Conservation (phyloP, 2,329 filamentous ascomycete species). For the Purpureocillium lavendulum region DNA sequence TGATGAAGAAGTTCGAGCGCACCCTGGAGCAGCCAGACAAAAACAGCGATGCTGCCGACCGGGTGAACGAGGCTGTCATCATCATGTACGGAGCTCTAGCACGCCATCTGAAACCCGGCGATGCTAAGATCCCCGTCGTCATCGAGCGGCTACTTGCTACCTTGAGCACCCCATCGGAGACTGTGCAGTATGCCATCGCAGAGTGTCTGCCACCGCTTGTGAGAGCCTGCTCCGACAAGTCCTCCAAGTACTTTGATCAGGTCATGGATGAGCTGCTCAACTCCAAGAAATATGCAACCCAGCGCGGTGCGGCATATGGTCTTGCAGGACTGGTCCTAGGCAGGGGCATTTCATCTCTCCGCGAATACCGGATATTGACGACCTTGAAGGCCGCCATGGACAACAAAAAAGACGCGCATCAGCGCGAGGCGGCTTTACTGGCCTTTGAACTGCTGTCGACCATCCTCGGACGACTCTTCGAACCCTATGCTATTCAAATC, state of each 20-base stretch:
- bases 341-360: constrained; percentile 72
- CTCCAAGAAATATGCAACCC: constrained; percentile 84
- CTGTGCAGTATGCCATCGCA: constrained; percentile 92
- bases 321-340: constrained; percentile 84
- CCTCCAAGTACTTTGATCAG: constrained; percentile 70
- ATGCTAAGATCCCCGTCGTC: constrained; percentile 79
- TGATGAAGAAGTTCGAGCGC: constrained; percentile 88
- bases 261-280: constrained; percentile 76
- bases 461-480: constrained; percentile 80
- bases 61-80: constrained; percentile 93
- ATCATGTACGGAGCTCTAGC: constrained; percentile 95
- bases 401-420: constrained; percentile 87
- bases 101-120: constrained; percentile 76
- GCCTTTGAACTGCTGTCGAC: constrained; percentile 86
- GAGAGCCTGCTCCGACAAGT: constrained; percentile 67
- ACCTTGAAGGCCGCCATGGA: constrained; percentile 76
- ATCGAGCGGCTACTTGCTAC: constrained; percentile 80
- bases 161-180: constrained; percentile 88
- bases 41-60: constrained; percentile 71
- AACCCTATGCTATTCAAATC: constrained; percentile 93
- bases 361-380: constrained; percentile 79
- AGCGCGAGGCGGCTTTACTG: constrained; percentile 80
- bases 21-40: constrained; percentile 82
- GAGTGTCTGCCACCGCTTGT: constrained; percentile 91
- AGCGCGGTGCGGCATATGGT: constrained; percentile 90